Evolutionary conservation across 306 rosid genomes (phyloP).

Genomic region (Carpinus viminea): DNA sequence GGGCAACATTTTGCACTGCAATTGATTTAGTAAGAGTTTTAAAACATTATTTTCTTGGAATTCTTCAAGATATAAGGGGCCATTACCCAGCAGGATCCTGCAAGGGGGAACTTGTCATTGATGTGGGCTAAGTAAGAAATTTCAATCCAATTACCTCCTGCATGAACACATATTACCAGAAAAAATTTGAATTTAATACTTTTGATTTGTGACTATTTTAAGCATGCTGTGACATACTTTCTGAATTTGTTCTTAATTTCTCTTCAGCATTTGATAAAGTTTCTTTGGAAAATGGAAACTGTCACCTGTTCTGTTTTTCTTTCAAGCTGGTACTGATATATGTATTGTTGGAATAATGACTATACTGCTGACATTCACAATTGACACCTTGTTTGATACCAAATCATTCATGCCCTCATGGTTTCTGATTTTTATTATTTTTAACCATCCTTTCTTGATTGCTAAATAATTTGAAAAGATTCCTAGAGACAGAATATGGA

Average conservation of each 20-base stretch:
- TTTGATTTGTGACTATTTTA: not conserved
- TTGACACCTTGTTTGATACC: not conserved
- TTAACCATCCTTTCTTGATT: not conserved
- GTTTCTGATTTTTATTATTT: not conserved
- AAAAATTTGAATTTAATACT: not conserved
- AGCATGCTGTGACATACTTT: not conserved
- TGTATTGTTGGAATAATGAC: not conserved
- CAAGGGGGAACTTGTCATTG: not conserved
- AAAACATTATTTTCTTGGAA: not conserved
- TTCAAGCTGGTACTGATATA: not conserved
- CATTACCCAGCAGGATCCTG: not conserved
- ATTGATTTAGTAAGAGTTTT: not conserved
- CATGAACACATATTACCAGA: not conserved
- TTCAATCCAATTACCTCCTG: not conserved
- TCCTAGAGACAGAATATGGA: not conserved
- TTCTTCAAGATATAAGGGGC: not conserved
- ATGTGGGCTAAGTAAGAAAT: not conserved
- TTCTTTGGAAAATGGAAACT: not conserved
- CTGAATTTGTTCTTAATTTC: not conserved
- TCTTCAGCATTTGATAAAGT: not conserved
- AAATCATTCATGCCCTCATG: not conserved
- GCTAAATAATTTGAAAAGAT: not conserved
- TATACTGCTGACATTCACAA: not conserved
- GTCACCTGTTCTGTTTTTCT: not conserved
- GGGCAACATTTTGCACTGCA: not conserved